Percentiles rank a stretch among this genome's conserved stretches.
These are phyloP conservation scores for Physcomitrium patens DNA, from an alignment of 225 moss, liverwort and hornwort genomes.

Conservation along the genomic window DNA sequence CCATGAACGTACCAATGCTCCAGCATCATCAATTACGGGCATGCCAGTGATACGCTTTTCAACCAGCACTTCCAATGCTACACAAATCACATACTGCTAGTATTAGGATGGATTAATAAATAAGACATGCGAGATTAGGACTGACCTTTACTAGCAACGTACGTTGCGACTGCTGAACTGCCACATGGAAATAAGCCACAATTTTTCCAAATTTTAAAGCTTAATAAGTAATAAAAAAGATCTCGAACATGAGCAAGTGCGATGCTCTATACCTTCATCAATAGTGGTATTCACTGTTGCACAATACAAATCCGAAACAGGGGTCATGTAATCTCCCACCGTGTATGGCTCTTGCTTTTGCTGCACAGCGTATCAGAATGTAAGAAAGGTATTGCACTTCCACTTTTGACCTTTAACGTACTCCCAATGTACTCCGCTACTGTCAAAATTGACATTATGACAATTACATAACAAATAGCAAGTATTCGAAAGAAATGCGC, in stretches of 20 bases:
- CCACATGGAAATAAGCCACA: too few relatives aligned
- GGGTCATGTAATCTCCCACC: slow-evolving; percentile 85
- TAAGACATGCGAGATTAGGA: neutral
- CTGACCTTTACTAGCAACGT: neutral
- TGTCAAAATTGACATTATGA: neutral
- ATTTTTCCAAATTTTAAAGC: too few relatives aligned
- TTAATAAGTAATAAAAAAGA: too few relatives aligned
- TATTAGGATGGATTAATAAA: neutral
- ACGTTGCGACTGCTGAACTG: too few relatives aligned
- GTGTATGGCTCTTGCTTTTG: slow-evolving; percentile 59
- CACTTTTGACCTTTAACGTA: neutral
- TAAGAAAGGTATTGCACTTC: neutral
- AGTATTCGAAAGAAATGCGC: neutral
- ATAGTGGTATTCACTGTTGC: slow-evolving; percentile 59
- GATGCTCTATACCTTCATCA: slow-evolving; percentile 59
- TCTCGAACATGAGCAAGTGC: too few relatives aligned
- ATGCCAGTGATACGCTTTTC: slow-evolving; percentile 89
- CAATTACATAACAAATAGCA: neutral
- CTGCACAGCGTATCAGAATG: slow-evolving; percentile 16
- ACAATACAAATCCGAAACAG: slow-evolving; percentile 53
- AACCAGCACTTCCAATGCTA: slow-evolving; percentile 82
- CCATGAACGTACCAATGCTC: slow-evolving; percentile 63
- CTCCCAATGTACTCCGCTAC: neutral
- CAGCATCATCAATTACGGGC: slow-evolving; percentile 83
- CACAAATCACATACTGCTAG: slow-evolving; percentile 20